Base-by-base conservation (phyloP, 140 eudicot species). In the Artemisia princeps region DNA sequence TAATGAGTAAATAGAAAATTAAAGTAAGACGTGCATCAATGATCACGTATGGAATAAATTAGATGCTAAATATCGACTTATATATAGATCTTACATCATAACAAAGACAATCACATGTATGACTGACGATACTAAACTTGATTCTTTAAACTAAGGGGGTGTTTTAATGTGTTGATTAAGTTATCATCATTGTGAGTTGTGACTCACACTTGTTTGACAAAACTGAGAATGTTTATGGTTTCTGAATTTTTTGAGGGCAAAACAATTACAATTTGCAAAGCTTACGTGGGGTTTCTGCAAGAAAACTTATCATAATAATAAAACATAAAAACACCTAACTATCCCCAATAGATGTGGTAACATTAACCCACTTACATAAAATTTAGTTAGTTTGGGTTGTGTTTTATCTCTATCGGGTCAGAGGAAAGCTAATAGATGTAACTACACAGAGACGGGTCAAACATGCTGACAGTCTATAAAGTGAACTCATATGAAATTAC, bases 1-100 rank as follows among this genome's bases (percentile, higher is more conserved):
- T 28, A 55, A 16, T 3, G 55, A 22, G 6, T 73, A 49, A 65
- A 50, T 69, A 73, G 37, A 51, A 57, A 51, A 13, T 66, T 62
- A 26, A 37, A 68, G 40, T 55, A 20, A 16, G 66, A 69, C 64
- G 55, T 37, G 64, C 45, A 23, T 58, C 53, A 45, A 59, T 55
- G 45, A 61, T 50, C 69, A 49, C 14, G 56, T 49, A 72, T 61
- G 55, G 22, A 37, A 37, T 14, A 16, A 13, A 6, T 51, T 24
- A 60, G 15, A 12, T 12, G 44, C 11, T 40, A 54, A 4, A 6
- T 37, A 37, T 19, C 6, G 4, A 7, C 37, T 17, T 44, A 40
- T 33, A 52, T 20, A 55, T 15, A 45, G 45, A 42, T 56, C 23
- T 22, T 14, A 37, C 9, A 37, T 6, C 53, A 48, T 48, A 48